Percentiles rank a stretch among this genome's conserved stretches.
Evolutionary conservation across 163 green algal genomes (phyloP).

Genomic region (Scenedesmus sp.): DNA sequence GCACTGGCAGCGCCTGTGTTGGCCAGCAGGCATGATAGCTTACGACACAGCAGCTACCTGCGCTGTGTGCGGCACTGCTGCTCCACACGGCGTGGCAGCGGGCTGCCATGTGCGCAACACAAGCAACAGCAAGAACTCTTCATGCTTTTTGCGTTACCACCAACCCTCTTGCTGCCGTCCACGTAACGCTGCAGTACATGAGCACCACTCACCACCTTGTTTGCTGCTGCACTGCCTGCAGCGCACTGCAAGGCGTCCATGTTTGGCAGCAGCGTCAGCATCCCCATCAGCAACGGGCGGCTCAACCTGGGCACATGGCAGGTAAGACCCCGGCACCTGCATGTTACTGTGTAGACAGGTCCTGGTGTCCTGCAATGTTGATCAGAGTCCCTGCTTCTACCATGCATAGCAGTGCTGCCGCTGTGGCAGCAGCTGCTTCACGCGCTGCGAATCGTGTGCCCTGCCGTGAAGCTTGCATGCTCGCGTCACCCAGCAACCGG

Average conservation of each 20-base stretch:
- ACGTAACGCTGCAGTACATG: not conserved
- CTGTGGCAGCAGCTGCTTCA: too few relatives aligned
- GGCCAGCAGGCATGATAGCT: too few relatives aligned
- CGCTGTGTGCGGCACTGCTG: too few relatives aligned
- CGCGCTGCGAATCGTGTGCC: not conserved
- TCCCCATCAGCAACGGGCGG: constrained; percentile 73
- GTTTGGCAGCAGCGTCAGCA: constrained; percentile 75
- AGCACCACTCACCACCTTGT: not conserved
- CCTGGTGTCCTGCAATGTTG: not conserved
- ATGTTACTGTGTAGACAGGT: not conserved
- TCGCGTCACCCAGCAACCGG: not conserved
- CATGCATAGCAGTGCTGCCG: constrained; percentile 21
- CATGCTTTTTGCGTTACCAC: not conserved
- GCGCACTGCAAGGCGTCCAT: constrained; percentile 83
- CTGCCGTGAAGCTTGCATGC: not conserved
- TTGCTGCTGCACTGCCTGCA: not conserved
- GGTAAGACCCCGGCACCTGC: constrained; percentile 17
- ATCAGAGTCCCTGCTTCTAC: constrained; percentile 31
- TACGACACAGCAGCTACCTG: too few relatives aligned
- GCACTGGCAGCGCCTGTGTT: not conserved
- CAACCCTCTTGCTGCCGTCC: too few relatives aligned
- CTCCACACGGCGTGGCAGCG: too few relatives aligned
- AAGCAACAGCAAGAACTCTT: too few relatives aligned
- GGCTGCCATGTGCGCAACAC: too few relatives aligned
- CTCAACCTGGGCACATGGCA: constrained; percentile 91